Conservation (phyloP, 805 yeast genomes). For the Saccharomycopsis fodiens region DNA sequence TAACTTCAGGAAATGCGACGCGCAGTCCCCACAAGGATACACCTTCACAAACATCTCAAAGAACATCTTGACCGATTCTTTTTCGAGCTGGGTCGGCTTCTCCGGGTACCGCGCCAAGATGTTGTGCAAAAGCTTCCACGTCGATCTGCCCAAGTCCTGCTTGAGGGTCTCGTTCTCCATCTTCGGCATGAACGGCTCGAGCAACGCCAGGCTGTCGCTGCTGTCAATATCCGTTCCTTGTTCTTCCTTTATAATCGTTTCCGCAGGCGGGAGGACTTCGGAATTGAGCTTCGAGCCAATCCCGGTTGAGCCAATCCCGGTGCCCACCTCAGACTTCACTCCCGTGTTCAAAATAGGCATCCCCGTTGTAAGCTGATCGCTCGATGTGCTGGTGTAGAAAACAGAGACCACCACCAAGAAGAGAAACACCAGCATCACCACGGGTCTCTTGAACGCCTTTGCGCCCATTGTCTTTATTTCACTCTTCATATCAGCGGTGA, state of each 20-base stretch:
- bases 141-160: constrained; percentile 72
- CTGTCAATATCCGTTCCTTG: background rate
- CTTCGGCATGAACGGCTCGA: constrained; percentile 75
- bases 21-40: constrained; percentile 97
- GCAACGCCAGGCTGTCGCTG: background rate
- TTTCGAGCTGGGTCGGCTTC: constrained; percentile 57
- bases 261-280: background rate
- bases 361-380: constrained; percentile 11
- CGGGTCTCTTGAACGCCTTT: constrained; percentile 9
- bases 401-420: constrained; percentile 10
- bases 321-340: too few species aligned
- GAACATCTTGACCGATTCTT: constrained; percentile 53
- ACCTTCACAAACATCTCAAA: constrained; percentile 78
- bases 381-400: constrained; percentile 16
- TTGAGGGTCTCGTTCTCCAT: constrained; percentile 81
- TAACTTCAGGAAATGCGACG: constrained; percentile 75
- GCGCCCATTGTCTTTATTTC: background rate
- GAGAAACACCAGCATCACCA: constrained; percentile 10
- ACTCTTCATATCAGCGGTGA: too few species aligned
- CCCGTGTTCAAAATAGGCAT: background rate
- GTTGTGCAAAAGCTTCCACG: constrained; percentile 90
- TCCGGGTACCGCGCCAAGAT: constrained; percentile 90
- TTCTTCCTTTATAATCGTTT: background rate
- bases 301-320: too few species aligned
- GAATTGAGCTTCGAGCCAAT: background rate